Evolutionary conservation across 2,329 filamentous ascomycete genomes (phyloP), one percentile per base, ranked within the genome.

Genomic region (Calonectria honghensis): DNA sequence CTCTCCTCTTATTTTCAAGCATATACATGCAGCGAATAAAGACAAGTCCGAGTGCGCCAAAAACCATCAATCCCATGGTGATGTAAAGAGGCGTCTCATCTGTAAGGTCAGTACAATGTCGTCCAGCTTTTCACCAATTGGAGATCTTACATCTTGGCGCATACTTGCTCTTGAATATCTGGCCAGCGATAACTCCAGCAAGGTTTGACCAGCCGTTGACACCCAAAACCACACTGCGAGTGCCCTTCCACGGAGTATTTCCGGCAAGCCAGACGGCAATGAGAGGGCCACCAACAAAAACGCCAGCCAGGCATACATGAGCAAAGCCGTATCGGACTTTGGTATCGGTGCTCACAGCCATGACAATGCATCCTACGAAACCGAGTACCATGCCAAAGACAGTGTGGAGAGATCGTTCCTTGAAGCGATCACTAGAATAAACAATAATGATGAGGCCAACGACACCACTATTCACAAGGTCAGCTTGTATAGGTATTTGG

Each of bases 21-120:
- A 61, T 61, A 18, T 61, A 61, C 57, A 61, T 61, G n/a, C 4
- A 61, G 31, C 57, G 57, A 41, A 61, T 61, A 61, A 61, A 61
- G 1, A 61, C 35, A 41, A 61, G 57, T 5, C 57, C 57, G 24
- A 61, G n/a, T 3, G 57, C 57, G 24, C 57, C 57, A 20, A 61
- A 61, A 2, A 61, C 35, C 57, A 61, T 61, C 24, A 61, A 41
- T 27, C 57, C 57, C 57, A 61, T 61, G 14, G 57, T 61, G 20
- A 61, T 29, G 24, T 61, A 61, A 61, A 61, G 57, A 41, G 57
- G 57, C 2, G 57, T 61, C 57, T 61, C 57, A 41, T 61, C 57
- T 61, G 57, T 24, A 6, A 61, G 29, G 57, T 61, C 13, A 61
- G 35, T 4, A n/a, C 7, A 45, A 4, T 18, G 29, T 41, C 4